Evolutionary conservation across 208 protist genomes (phyloP).

Genomic region (Wallacemonas rigidus): DNA sequence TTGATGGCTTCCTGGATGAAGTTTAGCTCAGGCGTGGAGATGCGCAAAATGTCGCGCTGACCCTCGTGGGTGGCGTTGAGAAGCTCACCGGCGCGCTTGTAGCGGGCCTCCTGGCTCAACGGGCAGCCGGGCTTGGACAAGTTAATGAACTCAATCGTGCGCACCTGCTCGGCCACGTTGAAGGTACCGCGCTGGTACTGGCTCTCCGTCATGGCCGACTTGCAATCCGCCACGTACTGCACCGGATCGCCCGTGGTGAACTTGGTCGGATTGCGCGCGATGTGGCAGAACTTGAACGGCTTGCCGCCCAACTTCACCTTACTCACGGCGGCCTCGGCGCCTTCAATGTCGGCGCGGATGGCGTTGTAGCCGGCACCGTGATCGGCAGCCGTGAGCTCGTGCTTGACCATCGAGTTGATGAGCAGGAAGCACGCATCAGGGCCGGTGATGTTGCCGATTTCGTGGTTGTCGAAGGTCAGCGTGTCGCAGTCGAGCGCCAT

Average conservation of each 20-base stretch:
- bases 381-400: constrained; percentile 44
- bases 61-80: constrained; percentile 62
- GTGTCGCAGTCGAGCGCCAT: constrained; percentile 80
- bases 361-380: constrained; percentile 56
- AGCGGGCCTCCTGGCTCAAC: constrained; percentile 40
- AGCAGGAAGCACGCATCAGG: constrained; percentile 60
- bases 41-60: constrained; percentile 61
- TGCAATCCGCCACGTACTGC: constrained; percentile 52
- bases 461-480: constrained; percentile 49
- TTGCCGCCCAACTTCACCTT: constrained; percentile 50
- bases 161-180: constrained; percentile 63
- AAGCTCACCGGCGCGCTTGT: constrained; percentile 53
- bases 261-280: constrained; percentile 44
- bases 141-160: constrained; percentile 55
- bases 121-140: constrained; percentile 47
- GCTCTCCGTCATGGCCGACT: constrained; percentile 44
- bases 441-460: constrained; percentile 46
- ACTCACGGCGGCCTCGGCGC: constrained; percentile 46
- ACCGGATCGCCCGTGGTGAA: constrained; percentile 56
- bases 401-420: constrained; percentile 67
- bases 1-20: constrained; percentile 64
- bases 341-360: constrained; percentile 56
- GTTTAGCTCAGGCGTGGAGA: constrained; percentile 78
- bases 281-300: constrained; percentile 58
- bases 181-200: constrained; percentile 57